Conservation (phyloP, 768 basidiomycete genomes). For the Phanerochaete carnosa region DNA sequence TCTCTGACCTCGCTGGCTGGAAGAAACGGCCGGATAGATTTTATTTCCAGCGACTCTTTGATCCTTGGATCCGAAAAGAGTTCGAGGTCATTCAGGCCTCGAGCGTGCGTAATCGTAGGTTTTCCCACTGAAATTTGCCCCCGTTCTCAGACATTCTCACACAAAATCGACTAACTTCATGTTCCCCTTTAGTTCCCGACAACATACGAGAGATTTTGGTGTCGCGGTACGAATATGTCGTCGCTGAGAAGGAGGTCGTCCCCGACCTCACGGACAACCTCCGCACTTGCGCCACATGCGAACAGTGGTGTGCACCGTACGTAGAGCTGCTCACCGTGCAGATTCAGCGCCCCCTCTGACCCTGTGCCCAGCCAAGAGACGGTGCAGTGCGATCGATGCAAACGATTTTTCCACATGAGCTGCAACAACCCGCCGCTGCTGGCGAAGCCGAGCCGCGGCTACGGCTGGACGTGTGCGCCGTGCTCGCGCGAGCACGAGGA, state of each 20-base stretch:
- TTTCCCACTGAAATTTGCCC: not conserved
- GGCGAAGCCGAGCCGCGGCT: conserved; percentile 92
- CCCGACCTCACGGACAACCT: conserved; percentile 85
- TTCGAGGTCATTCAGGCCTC: conserved; percentile 91
- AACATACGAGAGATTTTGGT: conserved; percentile 75
- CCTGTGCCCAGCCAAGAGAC: conserved; percentile 62
- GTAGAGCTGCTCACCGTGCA: conserved; percentile 24
- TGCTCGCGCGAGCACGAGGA: conserved; percentile 88
- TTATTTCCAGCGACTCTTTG: conserved; percentile 94
- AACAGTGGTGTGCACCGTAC: conserved; percentile 86
- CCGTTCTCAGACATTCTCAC: conserved; percentile 50
- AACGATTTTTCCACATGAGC: conserved; percentile 90
- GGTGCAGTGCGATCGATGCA: conserved; percentile 89
- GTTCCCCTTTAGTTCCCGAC: conserved; percentile 62
- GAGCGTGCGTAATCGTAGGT: conserved; percentile 85
- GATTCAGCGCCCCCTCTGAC: conserved; percentile 14
- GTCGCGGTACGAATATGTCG: conserved; percentile 89
- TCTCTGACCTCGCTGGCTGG: conserved; percentile 89
- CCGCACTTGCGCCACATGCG: conserved; percentile 83
- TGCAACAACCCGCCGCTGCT: conserved; percentile 90
- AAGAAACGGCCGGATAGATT: conserved; percentile 94
- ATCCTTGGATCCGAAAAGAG: conserved; percentile 97
- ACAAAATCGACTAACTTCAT: conserved; percentile 12
- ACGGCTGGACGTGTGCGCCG: conserved; percentile 96
- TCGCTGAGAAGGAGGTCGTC: conserved; percentile 91